Base-by-base conservation (phyloP, 2,329 filamentous ascomycete genomes). In the Cryphonectria japonica region DNA sequence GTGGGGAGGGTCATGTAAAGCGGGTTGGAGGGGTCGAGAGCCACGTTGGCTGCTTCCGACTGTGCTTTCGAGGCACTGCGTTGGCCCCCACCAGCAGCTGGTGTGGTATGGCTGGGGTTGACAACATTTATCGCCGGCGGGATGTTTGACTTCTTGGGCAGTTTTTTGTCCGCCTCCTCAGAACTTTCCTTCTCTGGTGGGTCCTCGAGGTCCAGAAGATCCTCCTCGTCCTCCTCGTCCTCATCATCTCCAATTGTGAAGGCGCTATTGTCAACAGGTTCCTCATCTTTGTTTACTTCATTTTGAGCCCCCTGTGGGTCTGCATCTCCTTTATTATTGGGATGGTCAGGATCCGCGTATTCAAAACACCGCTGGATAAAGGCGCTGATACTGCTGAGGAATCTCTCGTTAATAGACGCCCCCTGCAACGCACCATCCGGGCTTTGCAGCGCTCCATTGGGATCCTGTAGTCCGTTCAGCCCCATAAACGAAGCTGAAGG, bases 331-430 rank as follows among this genome's bases (percentile, higher is more conserved):
- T 89, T 85, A 74, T 90, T 87, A 78, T 87, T 86, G 1, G 92
- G 90, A 74, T 93, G 91, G 77, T 97, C 95, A 0, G 96, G 95
- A 78, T 99, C 96, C 7, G 96, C 96, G 78, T 99, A 99, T 81
- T 99, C 96, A 75, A 99, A 99, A 81, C 96, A 99, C 71, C 96
- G 89, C 74, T 95, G 88, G 72, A 98, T 99, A 78, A 99, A 99
- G 2, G 94, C 94, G 76, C 94, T 97, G 67, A 99, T 94, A 73
- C 95, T 97, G 73, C 92, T 93, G 37, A 99, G 83, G 78, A 99
- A 98, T 68, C 91, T 89, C 80, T 98, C 96, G 75, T 97, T 96
- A 57, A 91, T 89, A 69, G 93, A 84, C 76, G 85, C 83, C n/a
- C 85, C 86, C 1, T 81, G 78, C 64, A 79, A 78, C 80, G 84